phyloP scores from a whole-genome alignment of 2,329 filamentous ascomycete species.

The Aaosphaeria pasadenensis region DNA sequence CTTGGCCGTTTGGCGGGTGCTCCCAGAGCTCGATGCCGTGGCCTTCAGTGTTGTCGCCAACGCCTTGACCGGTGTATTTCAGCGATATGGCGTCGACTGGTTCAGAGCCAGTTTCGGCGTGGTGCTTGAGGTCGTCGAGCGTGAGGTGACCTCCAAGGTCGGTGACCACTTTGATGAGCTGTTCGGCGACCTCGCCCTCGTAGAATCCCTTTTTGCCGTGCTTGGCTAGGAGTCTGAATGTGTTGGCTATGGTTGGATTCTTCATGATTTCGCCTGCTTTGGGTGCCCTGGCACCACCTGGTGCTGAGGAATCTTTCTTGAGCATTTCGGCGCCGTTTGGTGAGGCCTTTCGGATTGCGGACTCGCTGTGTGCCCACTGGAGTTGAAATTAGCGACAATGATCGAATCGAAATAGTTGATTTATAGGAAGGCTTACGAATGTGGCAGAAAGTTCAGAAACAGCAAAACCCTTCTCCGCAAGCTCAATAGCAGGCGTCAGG shows the following conservation, averaged over 20 bases:
- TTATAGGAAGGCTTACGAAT: slow-evolving; percentile 53
- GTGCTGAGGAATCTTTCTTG: slow-evolving; percentile 67
- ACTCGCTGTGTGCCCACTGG: slow-evolving; percentile 71
- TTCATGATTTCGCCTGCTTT: slow-evolving; percentile 82
- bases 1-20: slow-evolving; percentile 94
- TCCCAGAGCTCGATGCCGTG: slow-evolving; percentile 84
- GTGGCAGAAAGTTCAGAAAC: slow-evolving; percentile 75
- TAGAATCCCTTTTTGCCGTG: slow-evolving; percentile 93
- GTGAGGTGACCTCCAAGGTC: slow-evolving; percentile 75
- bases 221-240: slow-evolving; percentile 73
- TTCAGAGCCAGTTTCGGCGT: slow-evolving; percentile 71
- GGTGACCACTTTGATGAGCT: slow-evolving; percentile 73
- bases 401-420: background rate
- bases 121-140: slow-evolving; percentile 75
- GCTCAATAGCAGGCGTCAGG: slow-evolving; percentile 74
- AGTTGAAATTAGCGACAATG: slow-evolving; percentile 4
- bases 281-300: slow-evolving; percentile 71
- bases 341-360: slow-evolving; percentile 66
- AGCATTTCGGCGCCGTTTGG: slow-evolving; percentile 87
- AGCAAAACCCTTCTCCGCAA: slow-evolving; percentile 86
- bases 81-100: slow-evolving; percentile 82
- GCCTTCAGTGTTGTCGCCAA: slow-evolving; percentile 48
- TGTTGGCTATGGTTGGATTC: slow-evolving; percentile 76
- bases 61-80: slow-evolving; percentile 67
- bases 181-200: slow-evolving; percentile 75